Conservation (phyloP, 2,329 filamentous ascomycete genomes). For the Fusarium sp. region DNA sequence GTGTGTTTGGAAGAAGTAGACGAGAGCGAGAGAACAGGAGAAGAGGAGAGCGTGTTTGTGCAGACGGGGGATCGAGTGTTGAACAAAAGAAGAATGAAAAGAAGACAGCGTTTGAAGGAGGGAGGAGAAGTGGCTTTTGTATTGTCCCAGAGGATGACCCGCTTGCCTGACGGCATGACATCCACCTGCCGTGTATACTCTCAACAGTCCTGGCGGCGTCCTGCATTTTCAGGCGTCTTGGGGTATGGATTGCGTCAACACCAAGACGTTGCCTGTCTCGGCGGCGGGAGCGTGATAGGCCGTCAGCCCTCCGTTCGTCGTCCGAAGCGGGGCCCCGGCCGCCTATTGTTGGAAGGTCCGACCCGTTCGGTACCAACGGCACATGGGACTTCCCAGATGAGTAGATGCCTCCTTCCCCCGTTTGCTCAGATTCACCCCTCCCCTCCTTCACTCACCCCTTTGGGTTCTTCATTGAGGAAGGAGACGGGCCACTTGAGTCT, state of each 20-base stretch:
- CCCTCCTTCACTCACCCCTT: not conserved
- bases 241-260: conserved; percentile 14
- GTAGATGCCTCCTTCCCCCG: not conserved
- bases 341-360: not conserved
- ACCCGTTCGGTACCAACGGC: not conserved
- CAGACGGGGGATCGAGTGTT: not conserved
- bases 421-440: not conserved
- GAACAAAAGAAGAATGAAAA: not conserved
- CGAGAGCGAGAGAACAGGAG: not conserved
- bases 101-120: conserved; percentile 1
- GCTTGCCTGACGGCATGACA: not conserved
- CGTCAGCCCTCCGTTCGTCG: conserved; percentile 4
- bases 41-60: not conserved
- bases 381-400: not conserved
- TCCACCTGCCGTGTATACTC: conserved; percentile 7
- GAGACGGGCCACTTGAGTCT: not conserved
- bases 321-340: not conserved
- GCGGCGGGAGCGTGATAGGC: conserved; percentile 3
- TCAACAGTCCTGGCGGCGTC: conserved; percentile 5
- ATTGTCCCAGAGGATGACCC: not conserved
- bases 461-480: not conserved
- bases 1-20: not conserved
- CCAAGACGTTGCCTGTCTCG: conserved; percentile 2
- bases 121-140: not conserved
- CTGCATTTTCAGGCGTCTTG: not conserved